Evolutionary conservation across 495 filamentous ascomycete genomes (phyloP).

Genomic region (Xylaria scruposa): DNA sequence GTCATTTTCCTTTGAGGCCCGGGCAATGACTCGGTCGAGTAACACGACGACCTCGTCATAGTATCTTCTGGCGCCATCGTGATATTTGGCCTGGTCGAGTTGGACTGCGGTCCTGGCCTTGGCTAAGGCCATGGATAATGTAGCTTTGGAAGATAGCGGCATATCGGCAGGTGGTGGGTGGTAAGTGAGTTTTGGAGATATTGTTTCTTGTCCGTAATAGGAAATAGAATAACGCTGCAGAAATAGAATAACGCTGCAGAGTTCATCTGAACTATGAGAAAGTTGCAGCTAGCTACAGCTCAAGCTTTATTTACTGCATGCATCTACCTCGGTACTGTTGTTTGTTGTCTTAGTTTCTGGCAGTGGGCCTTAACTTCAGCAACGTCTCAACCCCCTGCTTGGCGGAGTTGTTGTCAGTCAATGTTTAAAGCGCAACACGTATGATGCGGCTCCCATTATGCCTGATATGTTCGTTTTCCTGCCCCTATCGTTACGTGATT

Average conservation of each 20-base stretch:
- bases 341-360: not conserved
- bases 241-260: constrained; percentile 6
- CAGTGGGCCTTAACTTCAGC: constrained; percentile 14
- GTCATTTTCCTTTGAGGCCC: constrained; percentile 83
- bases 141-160: constrained; percentile 76
- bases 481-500: not conserved
- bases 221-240: constrained; percentile 10
- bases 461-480: not conserved
- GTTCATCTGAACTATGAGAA: constrained; percentile 14
- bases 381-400: constrained; percentile 22
- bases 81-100: constrained; percentile 92
- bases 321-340: not conserved
- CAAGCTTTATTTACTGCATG: not conserved
- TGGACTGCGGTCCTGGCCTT: constrained; percentile 96
- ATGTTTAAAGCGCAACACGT: not conserved
- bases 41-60: constrained; percentile 89
- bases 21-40: constrained; percentile 83
- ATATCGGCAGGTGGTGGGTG: constrained; percentile 27
- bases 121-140: constrained; percentile 90
- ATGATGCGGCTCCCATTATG: not conserved
- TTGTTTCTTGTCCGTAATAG: constrained; percentile 8
- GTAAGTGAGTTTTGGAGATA: not conserved
- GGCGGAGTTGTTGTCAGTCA: constrained; percentile 11
- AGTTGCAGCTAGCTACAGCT: constrained; percentile 14
- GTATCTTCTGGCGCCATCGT: constrained; percentile 89